A percentile compares a stretch with the other conserved stretches of the same genome.
These are phyloP conservation scores for Phytophthora uliginosa DNA, from an alignment of 352 stramenopile genomes.

Conservation along the genomic window DNA sequence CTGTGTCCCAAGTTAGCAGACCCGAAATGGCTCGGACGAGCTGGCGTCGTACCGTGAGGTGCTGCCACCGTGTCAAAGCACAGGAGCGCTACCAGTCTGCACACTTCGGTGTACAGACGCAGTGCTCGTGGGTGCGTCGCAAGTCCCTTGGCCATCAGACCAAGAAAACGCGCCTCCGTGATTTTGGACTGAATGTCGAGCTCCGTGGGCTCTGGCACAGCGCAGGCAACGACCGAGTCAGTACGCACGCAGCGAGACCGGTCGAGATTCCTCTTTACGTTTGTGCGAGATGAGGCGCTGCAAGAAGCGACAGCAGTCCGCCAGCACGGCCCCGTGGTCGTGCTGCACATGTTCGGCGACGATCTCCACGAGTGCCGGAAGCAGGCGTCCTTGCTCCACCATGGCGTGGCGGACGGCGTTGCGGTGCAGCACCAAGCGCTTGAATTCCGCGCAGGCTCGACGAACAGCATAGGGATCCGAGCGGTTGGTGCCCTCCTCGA, in stretches of 20 bases:
- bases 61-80: slow-evolving; percentile 62
- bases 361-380: slow-evolving; percentile 40
- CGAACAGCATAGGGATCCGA: slow-evolving; percentile 64
- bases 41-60: slow-evolving; percentile 46
- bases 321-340: slow-evolving; percentile 44
- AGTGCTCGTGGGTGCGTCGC: slow-evolving; percentile 26
- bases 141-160: slow-evolving; percentile 43
- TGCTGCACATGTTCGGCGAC: slow-evolving; percentile 41
- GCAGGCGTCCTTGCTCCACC: slow-evolving; percentile 40
- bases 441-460: slow-evolving; percentile 61
- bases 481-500: slow-evolving; percentile 31
- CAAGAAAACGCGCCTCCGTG: slow-evolving; percentile 48
- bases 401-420: slow-evolving; percentile 41
- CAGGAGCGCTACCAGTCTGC: slow-evolving; percentile 47
- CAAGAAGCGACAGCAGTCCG: slow-evolving; percentile 57
- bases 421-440: slow-evolving; percentile 52
- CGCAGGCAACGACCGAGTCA: slow-evolving; percentile 3
- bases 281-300: slow-evolving; percentile 58
- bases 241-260: not conserved
- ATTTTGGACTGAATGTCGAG: slow-evolving; percentile 72
- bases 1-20: slow-evolving; percentile 23
- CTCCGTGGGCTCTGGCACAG: slow-evolving; percentile 47
- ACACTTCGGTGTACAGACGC: slow-evolving; percentile 51
- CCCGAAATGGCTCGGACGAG: not conserved
- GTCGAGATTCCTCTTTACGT: slow-evolving; percentile 32